These are phyloP conservation scores for Stachybotrys chartarum DNA, from an alignment of 2,329 filamentous ascomycete species.

Conservation along the genomic window DNA sequence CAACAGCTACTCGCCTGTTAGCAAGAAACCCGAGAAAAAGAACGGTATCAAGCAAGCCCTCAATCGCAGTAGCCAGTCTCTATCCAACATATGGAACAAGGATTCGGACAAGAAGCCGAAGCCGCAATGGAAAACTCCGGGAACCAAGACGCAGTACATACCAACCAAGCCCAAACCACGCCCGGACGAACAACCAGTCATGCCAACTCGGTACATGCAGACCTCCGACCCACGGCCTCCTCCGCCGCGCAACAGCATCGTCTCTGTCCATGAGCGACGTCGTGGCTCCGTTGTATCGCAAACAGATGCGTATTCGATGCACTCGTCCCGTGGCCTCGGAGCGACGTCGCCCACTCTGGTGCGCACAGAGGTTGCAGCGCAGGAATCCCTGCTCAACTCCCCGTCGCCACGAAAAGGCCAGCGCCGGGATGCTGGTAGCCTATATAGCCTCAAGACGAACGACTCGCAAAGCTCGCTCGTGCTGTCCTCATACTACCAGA, in stretches of 20 bases:
- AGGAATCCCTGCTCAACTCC: constrained; percentile 12
- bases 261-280: constrained; percentile 42
- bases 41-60: constrained; percentile 35
- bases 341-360: constrained; percentile 35
- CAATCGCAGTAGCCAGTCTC: constrained; percentile 39
- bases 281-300: constrained; percentile 49
- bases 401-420: constrained; percentile 14
- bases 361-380: constrained; percentile 15
- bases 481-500: constrained; percentile 40
- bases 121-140: constrained; percentile 15
- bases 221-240: constrained; percentile 22
- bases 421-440: constrained; percentile 33
- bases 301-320: constrained; percentile 47
- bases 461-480: constrained; percentile 48
- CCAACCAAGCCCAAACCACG: constrained; percentile 1
- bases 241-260: constrained; percentile 39
- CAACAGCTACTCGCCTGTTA: constrained; percentile 1
- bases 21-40: constrained; percentile 14
- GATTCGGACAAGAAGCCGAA: constrained; percentile 20
- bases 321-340: constrained; percentile 34
- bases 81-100: constrained; percentile 43
- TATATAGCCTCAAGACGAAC: constrained; percentile 53
- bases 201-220: constrained; percentile 4
- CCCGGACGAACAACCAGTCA: background rate
- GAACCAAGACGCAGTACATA: constrained; percentile 3